Conservation (phyloP, 2,329 filamentous ascomycete genomes). For the Ophiocordyceps camponoti-saundersi region DNA sequence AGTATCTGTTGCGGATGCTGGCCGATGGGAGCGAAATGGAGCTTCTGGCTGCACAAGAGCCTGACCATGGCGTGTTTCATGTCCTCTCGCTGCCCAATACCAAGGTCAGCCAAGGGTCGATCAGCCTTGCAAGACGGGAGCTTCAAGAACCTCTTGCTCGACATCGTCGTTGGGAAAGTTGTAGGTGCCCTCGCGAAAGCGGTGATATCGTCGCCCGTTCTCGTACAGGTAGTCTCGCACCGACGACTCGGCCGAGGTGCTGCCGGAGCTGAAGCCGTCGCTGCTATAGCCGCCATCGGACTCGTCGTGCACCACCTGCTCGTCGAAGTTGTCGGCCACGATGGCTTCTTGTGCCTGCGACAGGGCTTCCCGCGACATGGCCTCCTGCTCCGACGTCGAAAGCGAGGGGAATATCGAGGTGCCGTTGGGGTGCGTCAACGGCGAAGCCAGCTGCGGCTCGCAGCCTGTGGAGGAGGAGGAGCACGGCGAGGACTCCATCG, state of each 20-base stretch:
- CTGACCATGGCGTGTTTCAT: conserved; percentile 37
- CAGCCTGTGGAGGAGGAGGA: neutral
- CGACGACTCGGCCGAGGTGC: conserved; percentile 20
- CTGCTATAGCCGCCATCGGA: conserved; percentile 21
- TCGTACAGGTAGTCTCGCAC: conserved; percentile 34
- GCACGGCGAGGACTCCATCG: neutral
- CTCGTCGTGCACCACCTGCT: conserved; percentile 5
- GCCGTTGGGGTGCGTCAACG: conserved; percentile 21
- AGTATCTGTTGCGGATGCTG: conserved; percentile 29
- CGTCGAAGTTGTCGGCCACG: conserved; percentile 15
- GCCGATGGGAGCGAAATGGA: conserved; percentile 35
- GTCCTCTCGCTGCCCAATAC: conserved; percentile 23
- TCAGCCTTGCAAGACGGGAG: neutral
- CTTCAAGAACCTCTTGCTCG: conserved; percentile 27
- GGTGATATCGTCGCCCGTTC: conserved; percentile 42
- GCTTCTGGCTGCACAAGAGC: conserved; percentile 25
- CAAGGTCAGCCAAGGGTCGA: neutral
- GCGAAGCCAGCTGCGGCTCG: conserved; percentile 9
- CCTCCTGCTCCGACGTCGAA: conserved; percentile 16
- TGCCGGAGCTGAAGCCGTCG: conserved; percentile 17
- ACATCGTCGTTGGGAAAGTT: conserved; percentile 43
- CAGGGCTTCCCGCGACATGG: conserved; percentile 18
- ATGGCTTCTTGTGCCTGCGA: conserved; percentile 19
- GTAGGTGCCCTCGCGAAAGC: conserved; percentile 35
- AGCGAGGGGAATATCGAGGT: conserved; percentile 17